Percentiles rank a stretch among this genome's conserved stretches.
Conservation (phyloP, 2,329 filamentous ascomycete genomes). For the Aspergillus hortae region DNA sequence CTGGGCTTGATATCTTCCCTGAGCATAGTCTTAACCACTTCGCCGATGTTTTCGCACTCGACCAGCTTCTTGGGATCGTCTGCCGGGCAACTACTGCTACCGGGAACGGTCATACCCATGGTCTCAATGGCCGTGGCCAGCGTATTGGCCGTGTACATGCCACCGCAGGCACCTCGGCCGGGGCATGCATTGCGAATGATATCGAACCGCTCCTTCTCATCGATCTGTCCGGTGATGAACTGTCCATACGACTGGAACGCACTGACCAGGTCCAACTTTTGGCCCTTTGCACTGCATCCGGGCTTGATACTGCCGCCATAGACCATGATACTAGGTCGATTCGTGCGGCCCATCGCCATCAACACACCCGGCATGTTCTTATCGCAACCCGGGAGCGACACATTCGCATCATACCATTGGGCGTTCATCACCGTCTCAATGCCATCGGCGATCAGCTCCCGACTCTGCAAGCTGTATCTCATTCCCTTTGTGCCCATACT, state of each 20-base stretch:
- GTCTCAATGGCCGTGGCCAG: too few species aligned
- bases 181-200: slow-evolving; percentile 9
- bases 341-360: slow-evolving; percentile 87
- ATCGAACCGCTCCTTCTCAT: slow-evolving; percentile 11
- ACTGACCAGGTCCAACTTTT: slow-evolving; percentile 66
- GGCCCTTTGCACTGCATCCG: too few species aligned
- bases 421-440: slow-evolving; percentile 97
- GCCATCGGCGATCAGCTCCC: slow-evolving; percentile 92
- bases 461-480: slow-evolving; percentile 81
- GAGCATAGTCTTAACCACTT: slow-evolving; percentile 66
- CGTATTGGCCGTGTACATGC: too few species aligned
- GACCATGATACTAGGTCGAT: slow-evolving; percentile 52
- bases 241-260: slow-evolving; percentile 95
- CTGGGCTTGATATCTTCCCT: slow-evolving; percentile 68
- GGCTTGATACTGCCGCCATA: too few species aligned
- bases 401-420: slow-evolving; percentile 95
- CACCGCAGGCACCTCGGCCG: too few species aligned
- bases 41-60: slow-evolving; percentile 66
- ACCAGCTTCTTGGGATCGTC: slow-evolving; percentile 63
- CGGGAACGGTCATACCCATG: too few species aligned
- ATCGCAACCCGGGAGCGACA: slow-evolving; percentile 92
- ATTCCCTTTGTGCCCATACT: too few species aligned
- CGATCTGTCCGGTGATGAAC: slow-evolving; percentile 55
- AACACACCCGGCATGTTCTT: slow-evolving; percentile 95
- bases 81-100: slow-evolving; percentile 64